Percentiles rank a stretch among this genome's conserved stretches.
These are phyloP conservation scores for Lolium multiflorum DNA, from an alignment of 176 grass and related monocot species.

Conservation along the genomic window DNA sequence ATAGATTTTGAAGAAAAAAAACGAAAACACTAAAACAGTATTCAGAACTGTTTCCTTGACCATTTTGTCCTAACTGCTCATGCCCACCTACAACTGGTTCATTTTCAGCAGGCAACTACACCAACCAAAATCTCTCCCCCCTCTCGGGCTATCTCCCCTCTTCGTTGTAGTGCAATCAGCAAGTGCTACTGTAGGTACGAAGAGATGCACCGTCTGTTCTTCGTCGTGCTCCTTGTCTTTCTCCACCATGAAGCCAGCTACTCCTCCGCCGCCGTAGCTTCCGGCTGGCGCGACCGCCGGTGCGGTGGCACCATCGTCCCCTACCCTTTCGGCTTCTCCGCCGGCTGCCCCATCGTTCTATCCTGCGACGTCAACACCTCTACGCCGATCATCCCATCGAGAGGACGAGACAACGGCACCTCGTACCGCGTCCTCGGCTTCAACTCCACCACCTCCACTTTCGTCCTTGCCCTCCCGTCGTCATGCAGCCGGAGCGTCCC, in stretches of 20 bases:
- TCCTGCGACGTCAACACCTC: conserved; percentile 25
- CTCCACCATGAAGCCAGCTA: neutral
- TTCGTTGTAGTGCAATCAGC: neutral
- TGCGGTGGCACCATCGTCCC: conserved; percentile 31
- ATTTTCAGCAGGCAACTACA: conserved; percentile 6
- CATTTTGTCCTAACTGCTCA: neutral
- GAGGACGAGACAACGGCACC: neutral
- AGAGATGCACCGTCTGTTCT: conserved; percentile 28
- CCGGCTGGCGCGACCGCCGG: conserved; percentile 35
- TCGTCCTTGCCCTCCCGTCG: conserved; percentile 19
- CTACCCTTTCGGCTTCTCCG: conserved; percentile 76
- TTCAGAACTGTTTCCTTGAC: conserved; percentile 3
- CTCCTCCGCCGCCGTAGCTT: neutral
- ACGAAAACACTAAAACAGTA: neutral
- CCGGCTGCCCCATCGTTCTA: conserved; percentile 45
- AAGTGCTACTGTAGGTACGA: too few species aligned
- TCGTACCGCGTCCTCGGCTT: conserved; percentile 29
- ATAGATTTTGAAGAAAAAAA: neutral
- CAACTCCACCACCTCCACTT: conserved; percentile 8
- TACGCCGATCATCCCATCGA: neutral
- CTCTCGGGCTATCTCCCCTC: neutral
- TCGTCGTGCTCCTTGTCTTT: conserved; percentile 34
- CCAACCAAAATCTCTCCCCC: conserved; percentile 9
- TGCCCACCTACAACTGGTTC: neutral
- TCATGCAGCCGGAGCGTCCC: conserved; percentile 46